These are phyloP conservation scores for Letharia lupina DNA, from an alignment of 495 filamentous ascomycete genomes.

Conservation along the genomic window DNA sequence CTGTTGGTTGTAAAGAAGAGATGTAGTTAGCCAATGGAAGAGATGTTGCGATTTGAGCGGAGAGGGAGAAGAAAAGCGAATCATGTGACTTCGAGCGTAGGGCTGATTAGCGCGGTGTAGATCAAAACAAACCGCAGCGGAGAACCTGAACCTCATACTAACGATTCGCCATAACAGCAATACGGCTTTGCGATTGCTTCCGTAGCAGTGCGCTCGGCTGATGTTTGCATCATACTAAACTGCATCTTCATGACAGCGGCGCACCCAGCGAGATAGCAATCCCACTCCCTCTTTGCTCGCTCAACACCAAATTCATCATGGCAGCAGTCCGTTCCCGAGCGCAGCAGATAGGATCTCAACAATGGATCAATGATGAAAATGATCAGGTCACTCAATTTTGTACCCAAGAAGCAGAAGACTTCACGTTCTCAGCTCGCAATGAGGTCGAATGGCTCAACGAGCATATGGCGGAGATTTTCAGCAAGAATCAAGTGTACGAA, in stretches of 20 bases:
- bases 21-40: no score
- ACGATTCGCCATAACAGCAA: neutral
- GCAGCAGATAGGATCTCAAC: constrained; percentile 53
- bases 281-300: neutral
- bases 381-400: constrained; percentile 53
- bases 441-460: constrained; percentile 95
- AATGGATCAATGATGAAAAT: constrained; percentile 62
- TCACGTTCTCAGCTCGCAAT: constrained; percentile 78
- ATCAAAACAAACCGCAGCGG: constrained; percentile 12
- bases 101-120: constrained; percentile 17
- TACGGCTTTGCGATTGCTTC: neutral
- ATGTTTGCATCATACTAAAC: neutral
- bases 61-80: neutral
- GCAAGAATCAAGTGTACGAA: constrained; percentile 55
- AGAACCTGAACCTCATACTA: constrained; percentile 9
- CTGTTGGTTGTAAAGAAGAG: neutral
- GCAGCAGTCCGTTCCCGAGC: constrained; percentile 39
- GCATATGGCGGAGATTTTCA: constrained; percentile 92
- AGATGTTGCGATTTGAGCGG: neutral
- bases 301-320: constrained; percentile 29
- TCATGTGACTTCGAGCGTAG: constrained; percentile 13
- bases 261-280: neutral
- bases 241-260: neutral
- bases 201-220: neutral
- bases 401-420: constrained; percentile 74